Evolutionary conservation across 768 basidiomycete species (phyloP), one percentile per base, ranked within the genome.

Genomic region (Podaxis sp.): DNA sequence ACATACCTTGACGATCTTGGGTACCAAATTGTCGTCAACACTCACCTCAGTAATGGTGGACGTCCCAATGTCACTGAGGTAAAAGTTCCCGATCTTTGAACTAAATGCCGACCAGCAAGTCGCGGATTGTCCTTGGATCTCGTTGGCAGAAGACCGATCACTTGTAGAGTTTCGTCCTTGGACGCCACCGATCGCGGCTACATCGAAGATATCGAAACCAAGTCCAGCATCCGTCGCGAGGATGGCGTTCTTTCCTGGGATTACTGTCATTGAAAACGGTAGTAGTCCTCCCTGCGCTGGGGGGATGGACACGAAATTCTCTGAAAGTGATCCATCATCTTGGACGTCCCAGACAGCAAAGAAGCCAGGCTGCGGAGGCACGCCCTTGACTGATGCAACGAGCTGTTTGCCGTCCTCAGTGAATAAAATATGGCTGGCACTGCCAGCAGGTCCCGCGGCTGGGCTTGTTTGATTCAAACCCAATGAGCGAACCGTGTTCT

Each of bases 381-480:
- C 65, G 24, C 82, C 83, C 67, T 84, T 83, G 67, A 83, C 77
- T 20, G 82, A 78, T 12, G 77, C 82, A 48, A 84, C 69, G 40
- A 84, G 74, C 63, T 79, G 72, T 28, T 66, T 75, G 56, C 73
- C 75, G 62, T 83, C 80, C 66, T 80, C 78, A 22, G 70, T 74
- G 74, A 84, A 84, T 41, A 82, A 65, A 63, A 84, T 66, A 62
- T 84, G 79, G 68, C 76, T 78, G 54, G 76, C 72, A 20, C 74
- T 75, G 49, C 79, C 79, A 1, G 79, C 73, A 15, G 83, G 83
- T 7, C 83, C 83, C 17, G 71, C 80, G 0, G 83, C 77, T 46
- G 81, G 82, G 15, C 82, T 82, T 8, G 83, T 82, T 68, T 84
- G 83, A 68, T 82, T 81, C 60, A 84, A 70, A 36, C 70, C 70